Evolutionary conservation across 2,329 filamentous ascomycete genomes (phyloP), one percentile per base, ranked within the genome.

Genomic region (Lachnellula cervina): DNA sequence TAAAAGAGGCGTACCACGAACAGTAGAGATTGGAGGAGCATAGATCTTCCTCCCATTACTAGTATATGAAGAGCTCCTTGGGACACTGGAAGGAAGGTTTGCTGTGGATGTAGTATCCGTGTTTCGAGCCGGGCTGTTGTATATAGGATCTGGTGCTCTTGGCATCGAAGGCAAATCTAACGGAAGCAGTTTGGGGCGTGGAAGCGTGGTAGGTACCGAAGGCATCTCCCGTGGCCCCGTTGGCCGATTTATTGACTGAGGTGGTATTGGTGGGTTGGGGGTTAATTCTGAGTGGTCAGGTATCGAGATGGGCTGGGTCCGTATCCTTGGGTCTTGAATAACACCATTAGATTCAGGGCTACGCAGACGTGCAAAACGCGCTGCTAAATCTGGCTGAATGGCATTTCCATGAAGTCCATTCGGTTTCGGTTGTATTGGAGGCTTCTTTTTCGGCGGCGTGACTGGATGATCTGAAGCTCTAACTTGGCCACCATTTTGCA

Each of bases 371-470:
- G 80, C 78, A 65, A 87, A 86, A 42, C 83, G 76, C 52, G 78
- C 72, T 14, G 74, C 71, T 48, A 86, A 71, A 59, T 86, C 83
- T 51, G 74, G 66, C 19, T 73, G 72, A 16, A 86, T 68, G 4
- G 78, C 74, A 43, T 84, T 83, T 1, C 86, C 85, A 63, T 86
- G 83, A 2, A 90, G 74, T 4, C 79, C 78, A 51, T 83, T 76
- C 0, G 88, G 88, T 62, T 90, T 90, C 2, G 87, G 86, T 23
- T 84, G 82, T 8, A 87, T 72, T 4, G 67, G 61, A 9, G 75
- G 72, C 57, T 68, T 68, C 53, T 62, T 59, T 45, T 55, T 63
- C 13, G 50, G 28, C 38, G 48, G 42, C 4, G 32, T 50, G 38
- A 21, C 21, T 25, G 44, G 17, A 5, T 16, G 16, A 16, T 17